Evolutionary conservation across 257 asterid species (phyloP).

Genomic region (Verbascum thapsus): DNA sequence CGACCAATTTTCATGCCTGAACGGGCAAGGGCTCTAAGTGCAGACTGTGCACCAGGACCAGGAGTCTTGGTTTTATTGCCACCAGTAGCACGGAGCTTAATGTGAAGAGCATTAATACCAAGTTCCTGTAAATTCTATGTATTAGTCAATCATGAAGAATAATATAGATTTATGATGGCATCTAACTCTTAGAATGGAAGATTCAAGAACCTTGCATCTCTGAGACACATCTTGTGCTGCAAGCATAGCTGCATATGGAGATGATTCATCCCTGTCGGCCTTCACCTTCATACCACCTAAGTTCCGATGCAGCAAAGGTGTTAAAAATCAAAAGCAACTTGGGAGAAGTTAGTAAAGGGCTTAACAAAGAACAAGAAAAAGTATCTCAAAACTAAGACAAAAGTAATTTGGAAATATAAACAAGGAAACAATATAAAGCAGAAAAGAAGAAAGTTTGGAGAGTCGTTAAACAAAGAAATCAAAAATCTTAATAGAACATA

Average conservation of each 20-base stretch:
- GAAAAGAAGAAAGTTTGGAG: neutral
- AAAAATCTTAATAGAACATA: too few relatives aligned
- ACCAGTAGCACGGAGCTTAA: constrained; percentile 91
- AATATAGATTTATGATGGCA: neutral
- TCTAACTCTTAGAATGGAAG: neutral
- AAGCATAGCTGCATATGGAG: constrained; percentile 98
- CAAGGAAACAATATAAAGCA: neutral
- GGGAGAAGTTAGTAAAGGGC: neutral
- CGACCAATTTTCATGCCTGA: constrained; percentile 97
- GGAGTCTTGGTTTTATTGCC: constrained; percentile 96
- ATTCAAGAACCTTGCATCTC: constrained; percentile 75
- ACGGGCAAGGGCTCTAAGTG: constrained; percentile 92
- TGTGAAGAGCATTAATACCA: constrained; percentile 84
- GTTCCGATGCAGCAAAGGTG: constrained; percentile 4
- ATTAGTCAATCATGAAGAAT: neutral
- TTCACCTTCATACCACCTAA: constrained; percentile 93
- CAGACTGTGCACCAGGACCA: constrained; percentile 96
- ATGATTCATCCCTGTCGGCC: constrained; percentile 94
- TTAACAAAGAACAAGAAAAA: neutral
- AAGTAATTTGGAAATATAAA: neutral
- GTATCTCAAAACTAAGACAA: neutral
- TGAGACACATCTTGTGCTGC: constrained; percentile 87
- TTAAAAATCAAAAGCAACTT: neutral
- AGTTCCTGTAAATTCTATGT: constrained; percentile 53
- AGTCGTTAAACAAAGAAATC: too few relatives aligned